Conservation (phyloP, 2,329 filamentous ascomycete species). For the Alternaria sp. region DNA sequence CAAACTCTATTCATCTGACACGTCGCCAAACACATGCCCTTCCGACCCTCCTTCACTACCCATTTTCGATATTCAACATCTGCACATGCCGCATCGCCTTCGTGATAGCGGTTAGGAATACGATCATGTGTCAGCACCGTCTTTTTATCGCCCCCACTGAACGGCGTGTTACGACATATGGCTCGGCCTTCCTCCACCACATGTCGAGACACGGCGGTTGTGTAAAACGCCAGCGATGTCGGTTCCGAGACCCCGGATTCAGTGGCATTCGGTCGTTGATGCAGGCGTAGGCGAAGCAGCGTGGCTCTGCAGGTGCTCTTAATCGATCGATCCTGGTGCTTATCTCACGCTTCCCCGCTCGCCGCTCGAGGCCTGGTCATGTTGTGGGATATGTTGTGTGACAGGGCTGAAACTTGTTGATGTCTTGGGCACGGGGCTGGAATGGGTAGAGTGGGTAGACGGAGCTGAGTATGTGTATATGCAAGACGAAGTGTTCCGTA, state of each 20-base stretch:
- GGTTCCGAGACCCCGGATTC: neutral
- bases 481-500: too few species aligned
- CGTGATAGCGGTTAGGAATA: neutral
- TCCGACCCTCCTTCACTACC: constrained; percentile 8
- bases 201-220: neutral
- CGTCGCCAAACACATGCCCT: constrained; percentile 8
- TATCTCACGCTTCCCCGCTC: neutral
- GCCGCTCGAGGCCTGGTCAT: neutral
- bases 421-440: neutral
- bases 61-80: constrained; percentile 4
- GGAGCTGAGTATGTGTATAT: too few species aligned
- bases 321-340: neutral
- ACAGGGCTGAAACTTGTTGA: constrained; percentile 25
- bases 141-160: neutral
- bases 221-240: neutral
- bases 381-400: constrained; percentile 10
- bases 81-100: neutral
- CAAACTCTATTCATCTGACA: constrained; percentile 11
- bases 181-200: neutral
- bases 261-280: neutral
- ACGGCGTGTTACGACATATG: neutral
- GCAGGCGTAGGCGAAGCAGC: neutral
- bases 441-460: too few species aligned
- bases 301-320: neutral
- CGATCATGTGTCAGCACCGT: neutral